A percentile compares a stretch with the other conserved stretches of the same genome.
These are phyloP conservation scores for Fusarium dlaminii DNA, from an alignment of 2,329 filamentous ascomycete genomes.

Conservation along the genomic window DNA sequence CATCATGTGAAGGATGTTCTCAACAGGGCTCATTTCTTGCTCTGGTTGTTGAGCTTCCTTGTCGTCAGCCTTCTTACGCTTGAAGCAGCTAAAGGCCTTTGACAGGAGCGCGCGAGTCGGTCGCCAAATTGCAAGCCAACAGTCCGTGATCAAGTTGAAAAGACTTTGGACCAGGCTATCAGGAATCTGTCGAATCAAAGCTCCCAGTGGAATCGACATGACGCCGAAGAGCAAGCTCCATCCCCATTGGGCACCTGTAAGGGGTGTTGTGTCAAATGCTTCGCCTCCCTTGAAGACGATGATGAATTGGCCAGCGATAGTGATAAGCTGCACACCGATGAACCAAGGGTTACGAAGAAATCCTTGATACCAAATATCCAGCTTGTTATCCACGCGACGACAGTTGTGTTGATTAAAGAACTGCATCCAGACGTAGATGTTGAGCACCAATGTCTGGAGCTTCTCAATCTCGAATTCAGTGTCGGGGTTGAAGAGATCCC, in stretches of 20 bases:
- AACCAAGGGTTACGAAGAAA: constrained; percentile 81
- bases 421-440: constrained; percentile 90
- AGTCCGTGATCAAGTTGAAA: constrained; percentile 25
- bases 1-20: constrained; percentile 38
- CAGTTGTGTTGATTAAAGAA: constrained; percentile 87
- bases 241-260: constrained; percentile 74
- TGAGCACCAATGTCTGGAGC: constrained; percentile 77
- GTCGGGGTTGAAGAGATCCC: constrained; percentile 64
- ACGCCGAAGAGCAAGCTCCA: constrained; percentile 75
- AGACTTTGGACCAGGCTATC: constrained; percentile 46
- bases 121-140: constrained; percentile 18
- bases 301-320: constrained; percentile 74
- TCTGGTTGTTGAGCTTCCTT: constrained; percentile 15
- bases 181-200: constrained; percentile 53
- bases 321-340: constrained; percentile 71
- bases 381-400: constrained; percentile 81
- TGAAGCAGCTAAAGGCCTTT: constrained; percentile 24
- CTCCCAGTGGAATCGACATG: constrained; percentile 71
- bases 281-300: constrained; percentile 76
- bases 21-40: constrained; percentile 40
- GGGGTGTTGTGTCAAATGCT: constrained; percentile 69
- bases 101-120: constrained; percentile 28
- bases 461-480: constrained; percentile 46
- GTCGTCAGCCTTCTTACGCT: constrained; percentile 36
- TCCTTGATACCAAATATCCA: constrained; percentile 82